Percentiles rank a stretch among this genome's conserved stretches.
These are phyloP conservation scores for Tubosaeta sp. DNA, from an alignment of 768 basidiomycete genomes.

Conservation along the genomic window DNA sequence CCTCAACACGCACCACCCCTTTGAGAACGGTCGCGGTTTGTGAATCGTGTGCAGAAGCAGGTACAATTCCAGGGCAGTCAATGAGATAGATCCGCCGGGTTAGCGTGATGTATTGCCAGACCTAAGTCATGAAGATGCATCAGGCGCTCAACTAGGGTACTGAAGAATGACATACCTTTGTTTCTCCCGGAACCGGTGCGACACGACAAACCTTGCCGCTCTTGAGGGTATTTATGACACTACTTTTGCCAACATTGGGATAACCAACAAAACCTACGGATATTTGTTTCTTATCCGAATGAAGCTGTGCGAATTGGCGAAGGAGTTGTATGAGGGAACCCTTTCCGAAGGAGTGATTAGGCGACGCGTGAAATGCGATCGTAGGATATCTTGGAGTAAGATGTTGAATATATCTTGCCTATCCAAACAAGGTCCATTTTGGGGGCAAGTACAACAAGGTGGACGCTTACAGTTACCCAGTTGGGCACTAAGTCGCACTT, in stretches of 20 bases:
- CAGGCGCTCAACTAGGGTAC: not conserved
- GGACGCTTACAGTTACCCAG: constrained; percentile 87
- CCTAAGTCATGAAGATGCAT: constrained; percentile 31
- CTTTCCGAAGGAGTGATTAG: constrained; percentile 98
- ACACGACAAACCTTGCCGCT: constrained; percentile 96
- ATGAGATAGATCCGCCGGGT: constrained; percentile 97
- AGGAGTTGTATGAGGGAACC: constrained; percentile 96
- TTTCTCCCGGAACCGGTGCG: constrained; percentile 96
- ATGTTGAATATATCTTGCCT: constrained; percentile 96
- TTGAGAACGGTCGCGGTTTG: constrained; percentile 92
- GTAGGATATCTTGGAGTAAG: constrained; percentile 94
- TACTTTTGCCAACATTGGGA: constrained; percentile 96
- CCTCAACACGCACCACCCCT: constrained; percentile 95
- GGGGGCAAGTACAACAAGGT: not conserved
- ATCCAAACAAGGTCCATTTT: not conserved
- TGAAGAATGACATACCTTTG: constrained; percentile 50
- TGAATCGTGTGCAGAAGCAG: constrained; percentile 85
- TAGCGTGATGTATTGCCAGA: constrained; percentile 99
- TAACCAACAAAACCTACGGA: constrained; percentile 98
- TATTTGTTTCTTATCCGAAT: constrained; percentile 99
- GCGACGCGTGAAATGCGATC: constrained; percentile 97
- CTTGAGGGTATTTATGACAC: constrained; percentile 98
- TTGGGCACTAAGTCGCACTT: constrained; percentile 98
- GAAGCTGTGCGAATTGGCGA: constrained; percentile 93
- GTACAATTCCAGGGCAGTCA: constrained; percentile 98